phyloP scores from a whole-genome alignment of 768 basidiomycete species.

The Pseudohyphozyma bogoriensis region DNA sequence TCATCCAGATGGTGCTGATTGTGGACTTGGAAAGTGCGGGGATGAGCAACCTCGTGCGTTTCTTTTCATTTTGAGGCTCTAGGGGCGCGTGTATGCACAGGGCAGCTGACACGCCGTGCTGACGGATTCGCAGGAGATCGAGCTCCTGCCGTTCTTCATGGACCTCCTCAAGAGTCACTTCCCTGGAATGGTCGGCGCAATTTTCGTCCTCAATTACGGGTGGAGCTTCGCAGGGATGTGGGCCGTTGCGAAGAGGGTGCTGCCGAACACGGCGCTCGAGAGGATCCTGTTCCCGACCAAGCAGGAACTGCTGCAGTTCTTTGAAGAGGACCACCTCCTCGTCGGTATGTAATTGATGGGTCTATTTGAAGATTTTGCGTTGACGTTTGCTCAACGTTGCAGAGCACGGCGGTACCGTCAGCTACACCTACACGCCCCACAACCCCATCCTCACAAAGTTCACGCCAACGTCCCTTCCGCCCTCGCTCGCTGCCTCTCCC shows the following conservation, averaged over 20 bases:
- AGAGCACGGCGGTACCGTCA: slow-evolving; percentile 29
- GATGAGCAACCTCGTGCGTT: slow-evolving; percentile 24
- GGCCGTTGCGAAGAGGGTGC: slow-evolving; percentile 30
- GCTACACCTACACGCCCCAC: slow-evolving; percentile 22
- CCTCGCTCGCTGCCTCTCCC: slow-evolving; percentile 7
- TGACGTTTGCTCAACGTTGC: not conserved
- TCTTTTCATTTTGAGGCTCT: not conserved
- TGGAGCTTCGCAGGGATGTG: slow-evolving; percentile 33
- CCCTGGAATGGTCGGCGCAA: slow-evolving; percentile 28
- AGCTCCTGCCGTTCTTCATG: slow-evolving; percentile 32
- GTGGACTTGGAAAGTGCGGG: slow-evolving; percentile 31
- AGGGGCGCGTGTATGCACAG: no score
- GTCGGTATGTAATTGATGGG: slow-evolving; percentile 6
- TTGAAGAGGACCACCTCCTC: slow-evolving; percentile 28
- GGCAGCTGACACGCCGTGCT: not conserved
- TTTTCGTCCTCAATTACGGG: slow-evolving; percentile 32
- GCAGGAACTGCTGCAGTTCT: slow-evolving; percentile 29
- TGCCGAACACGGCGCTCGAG: slow-evolving; percentile 32
- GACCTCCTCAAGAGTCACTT: slow-evolving; percentile 31
- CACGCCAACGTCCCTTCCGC: not conserved
- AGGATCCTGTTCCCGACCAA: slow-evolving; percentile 31
- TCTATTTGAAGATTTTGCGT: not conserved
- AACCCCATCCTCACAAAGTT: slow-evolving; percentile 27
- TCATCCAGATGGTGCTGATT: slow-evolving; percentile 30
- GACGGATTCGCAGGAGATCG: slow-evolving; percentile 28